A percentile compares a stretch with the other conserved stretches of the same genome.
Conservation (phyloP, 1,139 yeast genomes). For the Petasospora fabianii region DNA sequence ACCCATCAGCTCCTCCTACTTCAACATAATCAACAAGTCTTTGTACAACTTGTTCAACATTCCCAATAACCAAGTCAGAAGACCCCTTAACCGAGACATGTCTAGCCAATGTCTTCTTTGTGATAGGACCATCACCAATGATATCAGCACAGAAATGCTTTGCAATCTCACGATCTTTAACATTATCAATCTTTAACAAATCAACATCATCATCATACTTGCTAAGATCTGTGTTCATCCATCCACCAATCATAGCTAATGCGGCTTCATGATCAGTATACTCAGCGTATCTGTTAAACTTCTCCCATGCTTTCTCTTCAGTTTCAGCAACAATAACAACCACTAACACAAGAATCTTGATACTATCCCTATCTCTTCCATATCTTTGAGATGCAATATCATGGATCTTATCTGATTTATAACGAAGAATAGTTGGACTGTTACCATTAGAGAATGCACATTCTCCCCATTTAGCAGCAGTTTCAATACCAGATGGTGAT, state of each 20-base stretch:
- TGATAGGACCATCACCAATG: slow-evolving; percentile 6
- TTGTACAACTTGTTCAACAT: slow-evolving; percentile 30
- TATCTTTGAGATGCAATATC: slow-evolving; percentile 7
- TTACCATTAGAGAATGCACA: slow-evolving; percentile 17
- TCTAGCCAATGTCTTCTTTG: slow-evolving; percentile 7
- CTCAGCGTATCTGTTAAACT: slow-evolving; percentile 8
- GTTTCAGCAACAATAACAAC: slow-evolving; percentile 14
- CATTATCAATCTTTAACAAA: slow-evolving; percentile 3
- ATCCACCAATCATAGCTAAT: slow-evolving; percentile 13
- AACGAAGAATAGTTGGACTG: slow-evolving; percentile 2
- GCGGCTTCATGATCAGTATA: slow-evolving; percentile 12
- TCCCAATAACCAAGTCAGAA: slow-evolving; percentile 13
- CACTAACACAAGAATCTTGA: slow-evolving; percentile 12
- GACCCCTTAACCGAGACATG: slow-evolving; percentile 13
- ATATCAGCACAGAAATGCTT: slow-evolving; percentile 7
- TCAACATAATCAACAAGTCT: slow-evolving; percentile 29
- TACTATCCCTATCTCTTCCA: slow-evolving; percentile 7
- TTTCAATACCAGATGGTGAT: slow-evolving; percentile 36
- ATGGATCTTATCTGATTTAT: slow-evolving; percentile 4
- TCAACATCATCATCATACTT: slow-evolving; percentile 13
- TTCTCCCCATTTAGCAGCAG: slow-evolving; percentile 41
- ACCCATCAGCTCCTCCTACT: slow-evolving; percentile 31
- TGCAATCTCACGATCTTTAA: slow-evolving; percentile 9
- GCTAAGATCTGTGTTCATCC: slow-evolving; percentile 10
- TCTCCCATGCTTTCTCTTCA: slow-evolving; percentile 12